Evolutionary conservation across 2,329 filamentous ascomycete species (phyloP).

Genomic region (Colletotrichum spinosum): DNA sequence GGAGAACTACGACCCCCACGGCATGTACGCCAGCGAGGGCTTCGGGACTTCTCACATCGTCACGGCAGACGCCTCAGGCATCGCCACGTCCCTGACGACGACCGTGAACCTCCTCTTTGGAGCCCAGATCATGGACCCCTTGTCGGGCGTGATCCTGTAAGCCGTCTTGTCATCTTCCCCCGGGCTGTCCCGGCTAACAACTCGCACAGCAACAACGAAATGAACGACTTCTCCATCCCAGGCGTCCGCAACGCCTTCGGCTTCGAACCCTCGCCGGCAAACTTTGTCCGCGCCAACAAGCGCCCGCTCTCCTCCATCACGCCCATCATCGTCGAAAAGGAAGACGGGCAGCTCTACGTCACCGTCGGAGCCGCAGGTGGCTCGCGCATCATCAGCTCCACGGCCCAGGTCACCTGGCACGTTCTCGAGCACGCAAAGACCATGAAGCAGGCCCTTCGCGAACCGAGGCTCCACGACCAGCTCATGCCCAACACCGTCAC

Average conservation of each 20-base stretch:
- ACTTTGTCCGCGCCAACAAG: constrained; percentile 85
- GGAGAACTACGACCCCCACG: constrained; percentile 77
- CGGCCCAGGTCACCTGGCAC: constrained; percentile 79
- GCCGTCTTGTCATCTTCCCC: constrained; percentile 47
- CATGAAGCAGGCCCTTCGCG: constrained; percentile 69
- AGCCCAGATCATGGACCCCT: constrained; percentile 79
- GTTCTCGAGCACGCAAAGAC: constrained; percentile 74
- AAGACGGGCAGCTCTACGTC: constrained; percentile 74
- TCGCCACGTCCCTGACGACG: constrained; percentile 85
- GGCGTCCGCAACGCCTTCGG: constrained; percentile 83
- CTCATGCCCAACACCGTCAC: constrained; percentile 76
- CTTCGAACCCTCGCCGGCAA: constrained; percentile 81
- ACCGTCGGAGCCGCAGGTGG: constrained; percentile 83
- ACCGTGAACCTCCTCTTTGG: constrained; percentile 92
- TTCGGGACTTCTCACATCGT: constrained; percentile 82
- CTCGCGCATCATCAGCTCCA: constrained; percentile 84
- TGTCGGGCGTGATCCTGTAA: constrained; percentile 82
- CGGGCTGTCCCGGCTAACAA: constrained; percentile 37
- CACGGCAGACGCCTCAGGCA: constrained; percentile 76
- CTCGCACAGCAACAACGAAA: constrained; percentile 66
- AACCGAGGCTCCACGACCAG: constrained; percentile 84
- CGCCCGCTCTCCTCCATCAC: constrained; percentile 86
- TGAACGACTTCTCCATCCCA: constrained; percentile 89
- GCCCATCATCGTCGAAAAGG: constrained; percentile 77
- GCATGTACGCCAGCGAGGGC: constrained; percentile 74